A percentile compares a stretch with the other conserved stretches of the same genome.
Evolutionary conservation across 208 protist species (phyloP).

Genomic region (Phytomonas sp.): DNA sequence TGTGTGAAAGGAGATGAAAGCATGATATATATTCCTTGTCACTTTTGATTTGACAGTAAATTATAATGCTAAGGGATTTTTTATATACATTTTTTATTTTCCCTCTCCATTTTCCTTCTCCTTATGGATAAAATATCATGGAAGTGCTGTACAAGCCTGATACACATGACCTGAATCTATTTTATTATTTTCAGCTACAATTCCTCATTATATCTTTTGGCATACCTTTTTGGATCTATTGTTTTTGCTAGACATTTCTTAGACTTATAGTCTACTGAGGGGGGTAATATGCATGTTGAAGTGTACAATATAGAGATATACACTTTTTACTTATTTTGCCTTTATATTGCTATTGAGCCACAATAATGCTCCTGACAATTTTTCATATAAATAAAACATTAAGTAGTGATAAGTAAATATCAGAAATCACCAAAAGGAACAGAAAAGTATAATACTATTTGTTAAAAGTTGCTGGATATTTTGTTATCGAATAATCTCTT

Average conservation of each 20-base stretch:
- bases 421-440: constrained; percentile 15
- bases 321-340: neutral
- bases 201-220: constrained; percentile 11
- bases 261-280: neutral
- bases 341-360: neutral
- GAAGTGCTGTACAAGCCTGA: neutral
- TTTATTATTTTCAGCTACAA: neutral
- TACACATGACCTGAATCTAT: constrained; percentile 2
- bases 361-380: neutral
- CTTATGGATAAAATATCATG: neutral
- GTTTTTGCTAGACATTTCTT: neutral
- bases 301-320: neutral
- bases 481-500: constrained; percentile 4
- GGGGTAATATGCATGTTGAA: neutral
- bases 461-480: constrained; percentile 6
- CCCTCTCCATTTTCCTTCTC: neutral
- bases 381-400: constrained; percentile 1
- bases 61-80: neutral
- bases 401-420: constrained; percentile 14
- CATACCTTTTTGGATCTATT: constrained; percentile 1
- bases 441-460: constrained; percentile 7
- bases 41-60: neutral
- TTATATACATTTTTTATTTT: constrained; percentile 7
- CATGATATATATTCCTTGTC: constrained; percentile 9
- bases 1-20: constrained; percentile 2